These are phyloP conservation scores for Apiotrichum porosum DNA, from an alignment of 1,284 basidiomycete genomes.

Conservation along the genomic window DNA sequence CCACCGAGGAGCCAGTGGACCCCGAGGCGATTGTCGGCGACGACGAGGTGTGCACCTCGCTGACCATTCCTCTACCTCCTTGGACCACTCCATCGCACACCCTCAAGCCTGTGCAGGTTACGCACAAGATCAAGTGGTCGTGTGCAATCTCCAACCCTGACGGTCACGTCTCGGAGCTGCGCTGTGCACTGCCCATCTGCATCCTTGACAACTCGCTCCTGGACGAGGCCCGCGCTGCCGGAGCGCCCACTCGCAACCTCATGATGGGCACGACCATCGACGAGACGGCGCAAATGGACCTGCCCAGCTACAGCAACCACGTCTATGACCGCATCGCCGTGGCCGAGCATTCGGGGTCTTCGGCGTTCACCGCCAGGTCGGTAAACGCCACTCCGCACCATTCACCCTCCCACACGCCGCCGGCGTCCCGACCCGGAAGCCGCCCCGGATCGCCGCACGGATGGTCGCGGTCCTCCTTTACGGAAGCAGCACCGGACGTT, in stretches of 20 bases:
- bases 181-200: conserved; percentile 81
- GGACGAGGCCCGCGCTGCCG: conserved; percentile 66
- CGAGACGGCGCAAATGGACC: conserved; percentile 60
- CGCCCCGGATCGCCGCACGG: conserved; percentile 38
- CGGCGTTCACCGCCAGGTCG: conserved; percentile 27
- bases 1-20: conserved; percentile 20
- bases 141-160: conserved; percentile 73
- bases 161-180: conserved; percentile 81
- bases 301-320: conserved; percentile 81
- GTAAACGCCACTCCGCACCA: conserved; percentile 19
- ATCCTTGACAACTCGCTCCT: conserved; percentile 69
- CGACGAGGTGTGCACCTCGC: conserved; percentile 51
- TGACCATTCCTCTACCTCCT: conserved; percentile 49
- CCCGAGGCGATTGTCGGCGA: conserved; percentile 37
- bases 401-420: conserved; percentile 32
- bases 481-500: conserved; percentile 17
- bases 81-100: conserved; percentile 59
- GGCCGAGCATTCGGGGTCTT: conserved; percentile 54
- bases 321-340: conserved; percentile 84
- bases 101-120: conserved; percentile 61
- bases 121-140: conserved; percentile 59
- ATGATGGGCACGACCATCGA: conserved; percentile 55
- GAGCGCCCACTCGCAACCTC: conserved; percentile 65
- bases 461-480: not conserved
- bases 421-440: conserved; percentile 40